A percentile compares a stretch with the other conserved stretches of the same genome.
Evolutionary conservation across 2,329 filamentous ascomycete genomes (phyloP).

Genomic region (Rhytidhysteron rufulum): DNA sequence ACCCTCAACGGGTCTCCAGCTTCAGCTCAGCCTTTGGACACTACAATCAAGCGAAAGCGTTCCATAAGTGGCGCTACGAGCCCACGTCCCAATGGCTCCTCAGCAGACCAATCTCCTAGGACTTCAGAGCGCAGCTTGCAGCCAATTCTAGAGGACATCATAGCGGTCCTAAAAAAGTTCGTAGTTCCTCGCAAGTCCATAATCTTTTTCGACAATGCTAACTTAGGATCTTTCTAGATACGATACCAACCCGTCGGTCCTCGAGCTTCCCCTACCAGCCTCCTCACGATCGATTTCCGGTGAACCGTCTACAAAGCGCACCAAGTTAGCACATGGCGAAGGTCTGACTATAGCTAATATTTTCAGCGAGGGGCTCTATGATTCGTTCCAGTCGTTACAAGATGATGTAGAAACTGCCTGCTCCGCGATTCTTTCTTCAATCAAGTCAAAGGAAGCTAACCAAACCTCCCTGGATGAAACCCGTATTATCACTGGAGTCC

Average conservation of each 20-base stretch:
- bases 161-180: constrained; percentile 41
- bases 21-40: constrained; percentile 22
- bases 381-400: constrained; percentile 39
- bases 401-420: constrained; percentile 40
- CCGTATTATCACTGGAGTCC: constrained; percentile 23
- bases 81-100: constrained; percentile 25
- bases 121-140: constrained; percentile 24
- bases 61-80: constrained; percentile 28
- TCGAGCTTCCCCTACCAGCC: constrained; percentile 34
- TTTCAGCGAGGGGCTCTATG: constrained; percentile 37
- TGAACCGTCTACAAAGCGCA: constrained; percentile 44
- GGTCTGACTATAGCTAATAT: constrained; percentile 39
- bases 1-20: constrained; percentile 34
- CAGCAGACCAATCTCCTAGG: constrained; percentile 13
- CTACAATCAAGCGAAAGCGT: constrained; percentile 45
- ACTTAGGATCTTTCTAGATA: constrained; percentile 23
- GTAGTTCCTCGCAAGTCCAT: constrained; percentile 2
- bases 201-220: constrained; percentile 6
- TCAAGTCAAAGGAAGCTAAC: constrained; percentile 17
- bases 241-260: constrained; percentile 45
- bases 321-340: constrained; percentile 36
- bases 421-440: constrained; percentile 34
- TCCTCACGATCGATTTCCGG: constrained; percentile 28
- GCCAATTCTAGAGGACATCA: constrained; percentile 36
- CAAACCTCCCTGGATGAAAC: constrained; percentile 34